Base-by-base conservation (phyloP, 2,329 filamentous ascomycete genomes). In the Furcasterigmium sp. region DNA sequence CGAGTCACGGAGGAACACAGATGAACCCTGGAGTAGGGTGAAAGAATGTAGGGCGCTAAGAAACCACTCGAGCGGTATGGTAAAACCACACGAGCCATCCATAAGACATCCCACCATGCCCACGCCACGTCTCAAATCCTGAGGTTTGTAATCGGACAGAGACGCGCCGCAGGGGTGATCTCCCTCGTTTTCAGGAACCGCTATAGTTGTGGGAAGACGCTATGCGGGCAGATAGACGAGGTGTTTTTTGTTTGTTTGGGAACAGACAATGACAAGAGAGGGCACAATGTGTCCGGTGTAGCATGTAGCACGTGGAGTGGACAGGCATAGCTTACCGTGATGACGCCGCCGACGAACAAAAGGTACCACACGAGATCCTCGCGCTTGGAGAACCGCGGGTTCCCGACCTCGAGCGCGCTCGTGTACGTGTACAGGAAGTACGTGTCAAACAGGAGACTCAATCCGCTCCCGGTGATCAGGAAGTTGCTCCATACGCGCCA, bases 171-270 rank as follows among this genome's bases (percentile, higher is more conserved):
- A 80, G 77, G 82, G 84, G 81, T 78, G 72, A 79, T 88, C 83
- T 88, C 75, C 84, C 84, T 88, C 84, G 73, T 68, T 82, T 86
- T 72, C 83, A 88, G 84, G 84, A 88, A 88, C 84, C 84, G 84
- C 73, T 76, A 84, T 83, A 87, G 83, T 73, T 80, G 84, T 76
- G 68, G 76, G 68, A 65, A 50, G 58, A 59, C 73, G 73, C 84
- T 86, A 84, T 80, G 77, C 84, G 84, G 84, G 84, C 84, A 88
- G 84, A 86, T 86, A 82, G 74, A 72, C 71, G 75, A 78, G 75
- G 69, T 62, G 55, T 44, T 48, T 44, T 26, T 44, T 13, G 35
- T 32, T 23, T 13, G 11, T 34, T 44, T 18, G 14, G 13, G 9
- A 26, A 15, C 43, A 28, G 23, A 26, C 23, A 26, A 11, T 7